Evolutionary conservation across 306 rosid species (phyloP).

Genomic region (Cicer pinnatifidum): DNA sequence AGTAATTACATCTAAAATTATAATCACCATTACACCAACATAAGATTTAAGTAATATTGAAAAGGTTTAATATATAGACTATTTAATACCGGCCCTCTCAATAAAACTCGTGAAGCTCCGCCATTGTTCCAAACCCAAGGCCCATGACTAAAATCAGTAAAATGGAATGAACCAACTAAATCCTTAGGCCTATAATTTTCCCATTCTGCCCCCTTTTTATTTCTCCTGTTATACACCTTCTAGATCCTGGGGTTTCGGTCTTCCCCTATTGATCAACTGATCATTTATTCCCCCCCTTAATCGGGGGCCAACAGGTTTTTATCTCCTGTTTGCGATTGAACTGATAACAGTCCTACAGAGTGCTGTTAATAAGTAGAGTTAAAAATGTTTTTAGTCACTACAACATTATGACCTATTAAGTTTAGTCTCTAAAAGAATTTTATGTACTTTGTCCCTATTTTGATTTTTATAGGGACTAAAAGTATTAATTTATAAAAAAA

Average conservation of each 20-base stretch:
- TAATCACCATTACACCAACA: no score
- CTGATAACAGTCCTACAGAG: not conserved
- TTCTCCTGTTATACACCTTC: not conserved
- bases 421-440: no score
- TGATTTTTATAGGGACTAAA: no score
- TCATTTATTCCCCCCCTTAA: not conserved
- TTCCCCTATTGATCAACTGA: not conserved
- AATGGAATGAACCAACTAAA: not conserved
- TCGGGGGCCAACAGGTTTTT: not conserved
- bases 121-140: not conserved
- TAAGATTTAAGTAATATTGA: no score
- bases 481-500: no score
- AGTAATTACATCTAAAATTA: no score
- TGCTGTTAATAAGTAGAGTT: not conserved
- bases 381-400: no score
- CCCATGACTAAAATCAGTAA: not conserved
- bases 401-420: no score
- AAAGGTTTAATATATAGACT: no score
- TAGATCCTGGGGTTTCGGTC: not conserved
- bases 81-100: no score
- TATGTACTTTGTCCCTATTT: slow-evolving; percentile 16
- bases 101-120: no score
- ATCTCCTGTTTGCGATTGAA: not conserved
- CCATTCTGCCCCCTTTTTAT: not conserved
- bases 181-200: not conserved